Base-by-base conservation (phyloP, 2,329 filamentous ascomycete species). In the Claviceps capensis region DNA sequence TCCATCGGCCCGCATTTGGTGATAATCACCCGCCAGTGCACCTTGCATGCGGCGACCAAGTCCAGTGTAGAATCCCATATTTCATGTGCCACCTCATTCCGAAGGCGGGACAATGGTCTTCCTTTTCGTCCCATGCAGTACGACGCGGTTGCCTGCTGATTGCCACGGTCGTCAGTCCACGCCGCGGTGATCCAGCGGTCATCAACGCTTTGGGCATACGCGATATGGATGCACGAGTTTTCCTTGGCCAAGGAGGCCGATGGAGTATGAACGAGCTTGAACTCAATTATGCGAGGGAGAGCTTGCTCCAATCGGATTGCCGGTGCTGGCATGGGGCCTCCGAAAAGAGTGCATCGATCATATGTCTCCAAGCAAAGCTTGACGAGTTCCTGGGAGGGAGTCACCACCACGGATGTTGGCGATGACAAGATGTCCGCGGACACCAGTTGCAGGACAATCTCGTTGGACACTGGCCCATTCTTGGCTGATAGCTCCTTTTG, bases 101-200 rank as follows among this genome's bases (percentile, higher is more conserved):
- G 78, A 1, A 70, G 62, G 14, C 72, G 75, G 7, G 76, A 70
- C 2, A 76, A 62, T 1, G 71, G 63, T 51, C 75, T 71, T 58
- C 76, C 72, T 66, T 80, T 75, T 55, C 82, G 72, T 16, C 80
- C 72, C 45, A 91, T 69, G 59, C 84, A 87, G 65, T 89, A 91
- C 0, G 85, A 84, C 0, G 82, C 78, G 16, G 78, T 86, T 57
- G 82, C 80, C 63, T 90, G 85, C 55, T 85, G 80, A 54, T 78
- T 80, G 2, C 88, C 88, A 26, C 78, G 78, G 58, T 82, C 87
- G 62, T 94, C 86, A 1, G 83, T 87, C 88, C 88, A 94, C 0
- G 85, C 84, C 5, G 81, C 85, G 13, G 83, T 84, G 40, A 93
- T 70, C 88, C 88, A 95, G 8, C 82, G 73, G 19, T 84, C 80